A percentile compares a stretch with the other conserved stretches of the same genome.
Evolutionary conservation across 257 asterid genomes (phyloP).

Genomic region (Jaltomata sinuosa): DNA sequence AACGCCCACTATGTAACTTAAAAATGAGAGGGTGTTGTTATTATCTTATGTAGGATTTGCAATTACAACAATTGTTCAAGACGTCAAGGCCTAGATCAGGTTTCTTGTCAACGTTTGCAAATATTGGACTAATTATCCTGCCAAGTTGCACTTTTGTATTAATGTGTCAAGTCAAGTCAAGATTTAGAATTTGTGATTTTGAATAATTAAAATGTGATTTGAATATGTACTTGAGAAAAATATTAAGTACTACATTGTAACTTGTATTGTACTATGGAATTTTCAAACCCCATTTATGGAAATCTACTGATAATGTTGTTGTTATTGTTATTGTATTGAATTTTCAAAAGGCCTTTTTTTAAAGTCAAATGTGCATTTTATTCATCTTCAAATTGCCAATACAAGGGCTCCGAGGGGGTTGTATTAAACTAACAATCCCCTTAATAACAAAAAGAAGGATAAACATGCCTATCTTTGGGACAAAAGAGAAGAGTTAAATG

Average conservation of each 20-base stretch:
- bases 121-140: background rate
- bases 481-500: too few relatives aligned
- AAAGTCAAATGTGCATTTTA: too few relatives aligned
- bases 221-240: background rate
- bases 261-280: background rate
- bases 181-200: background rate
- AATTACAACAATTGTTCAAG: slow-evolving; percentile 23
- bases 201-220: background rate
- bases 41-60: slow-evolving; percentile 13
- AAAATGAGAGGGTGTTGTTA: background rate
- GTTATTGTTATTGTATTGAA: too few relatives aligned
- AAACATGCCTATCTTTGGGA: too few relatives aligned
- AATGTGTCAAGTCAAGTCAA: background rate
- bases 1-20: too few relatives aligned
- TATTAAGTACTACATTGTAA: background rate
- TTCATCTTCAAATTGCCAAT: too few relatives aligned
- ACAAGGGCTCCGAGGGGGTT: too few relatives aligned
- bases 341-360: too few relatives aligned
- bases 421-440: too few relatives aligned
- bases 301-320: background rate
- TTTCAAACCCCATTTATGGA: too few relatives aligned
- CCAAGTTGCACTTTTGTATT: background rate
- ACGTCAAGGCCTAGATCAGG: slow-evolving; percentile 19
- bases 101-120: background rate
- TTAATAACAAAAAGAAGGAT: too few relatives aligned